Conservation (phyloP, 805 yeast species). For the Starmerella vaccinii region DNA sequence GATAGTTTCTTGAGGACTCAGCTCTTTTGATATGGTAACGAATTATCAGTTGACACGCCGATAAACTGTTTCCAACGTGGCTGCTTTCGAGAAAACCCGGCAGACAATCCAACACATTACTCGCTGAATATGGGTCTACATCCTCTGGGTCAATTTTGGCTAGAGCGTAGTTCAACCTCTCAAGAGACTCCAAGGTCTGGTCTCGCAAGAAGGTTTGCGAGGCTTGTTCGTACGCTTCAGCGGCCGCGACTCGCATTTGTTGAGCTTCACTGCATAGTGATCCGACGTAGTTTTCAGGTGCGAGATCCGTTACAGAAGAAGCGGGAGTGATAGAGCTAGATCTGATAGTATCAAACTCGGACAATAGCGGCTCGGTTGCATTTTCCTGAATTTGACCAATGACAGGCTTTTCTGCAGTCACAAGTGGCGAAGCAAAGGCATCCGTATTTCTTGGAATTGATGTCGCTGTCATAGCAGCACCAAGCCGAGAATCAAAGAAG, state of each 20-base stretch:
- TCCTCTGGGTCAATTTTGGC: neutral
- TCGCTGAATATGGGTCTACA: conserved; percentile 6
- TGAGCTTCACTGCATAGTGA: neutral
- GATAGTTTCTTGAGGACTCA: neutral
- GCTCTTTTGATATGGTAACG: conserved; percentile 1
- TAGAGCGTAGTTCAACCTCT: conserved; percentile 3
- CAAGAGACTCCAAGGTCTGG: neutral
- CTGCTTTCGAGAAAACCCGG: neutral
- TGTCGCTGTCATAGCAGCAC: neutral
- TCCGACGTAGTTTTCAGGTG: neutral
- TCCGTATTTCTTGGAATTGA: neutral
- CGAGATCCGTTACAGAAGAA: neutral
- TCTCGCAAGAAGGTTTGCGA: neutral
- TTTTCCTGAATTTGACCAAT: neutral
- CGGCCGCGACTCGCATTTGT: neutral
- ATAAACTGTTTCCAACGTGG: neutral
- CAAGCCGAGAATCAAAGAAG: neutral
- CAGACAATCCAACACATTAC: neutral
- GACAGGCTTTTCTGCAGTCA: neutral
- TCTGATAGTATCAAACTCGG: too few relatives aligned
- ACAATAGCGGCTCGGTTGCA: too few relatives aligned
- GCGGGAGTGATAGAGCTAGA: neutral
- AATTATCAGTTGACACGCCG: conserved; percentile 1
- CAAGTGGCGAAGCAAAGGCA: neutral
- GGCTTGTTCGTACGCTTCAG: neutral